These are phyloP conservation scores for Xanthoparmelia taractica DNA, from an alignment of 495 filamentous ascomycete genomes.

Conservation along the genomic window DNA sequence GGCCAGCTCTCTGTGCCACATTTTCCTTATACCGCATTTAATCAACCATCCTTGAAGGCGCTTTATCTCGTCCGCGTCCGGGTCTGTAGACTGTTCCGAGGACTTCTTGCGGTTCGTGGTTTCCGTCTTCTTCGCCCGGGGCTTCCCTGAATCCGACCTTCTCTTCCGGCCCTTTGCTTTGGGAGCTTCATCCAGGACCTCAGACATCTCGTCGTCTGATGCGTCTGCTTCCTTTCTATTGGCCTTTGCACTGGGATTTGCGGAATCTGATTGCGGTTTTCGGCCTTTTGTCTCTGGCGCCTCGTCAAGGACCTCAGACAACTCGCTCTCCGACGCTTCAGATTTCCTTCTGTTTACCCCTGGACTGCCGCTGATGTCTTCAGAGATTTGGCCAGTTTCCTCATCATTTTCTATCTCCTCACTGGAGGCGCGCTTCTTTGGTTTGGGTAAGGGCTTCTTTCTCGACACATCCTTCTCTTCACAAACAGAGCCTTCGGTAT, in stretches of 20 bases:
- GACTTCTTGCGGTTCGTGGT: slow-evolving; percentile 30
- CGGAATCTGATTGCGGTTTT: slow-evolving; percentile 33
- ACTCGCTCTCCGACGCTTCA: slow-evolving; percentile 65
- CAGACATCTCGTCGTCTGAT: slow-evolving; percentile 38
- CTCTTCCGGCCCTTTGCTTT: slow-evolving; percentile 43
- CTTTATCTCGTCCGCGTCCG: slow-evolving; percentile 77
- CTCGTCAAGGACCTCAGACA: slow-evolving; percentile 74
- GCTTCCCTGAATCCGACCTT: slow-evolving; percentile 29
- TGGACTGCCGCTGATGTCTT: slow-evolving; percentile 7
- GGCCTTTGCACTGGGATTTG: slow-evolving; percentile 22
- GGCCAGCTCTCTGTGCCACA: slow-evolving; percentile 77
- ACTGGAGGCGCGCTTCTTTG: slow-evolving; percentile 6
- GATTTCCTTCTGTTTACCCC: slow-evolving; percentile 28
- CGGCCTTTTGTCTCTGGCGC: slow-evolving; percentile 49
- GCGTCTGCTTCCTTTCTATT: neutral
- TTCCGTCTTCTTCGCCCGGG: slow-evolving; percentile 26
- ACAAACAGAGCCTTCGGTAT: neutral
- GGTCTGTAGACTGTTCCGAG: slow-evolving; percentile 35
- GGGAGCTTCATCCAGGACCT: slow-evolving; percentile 63
- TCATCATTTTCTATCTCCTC: slow-evolving; percentile 5
- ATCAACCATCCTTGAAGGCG: slow-evolving; percentile 78
- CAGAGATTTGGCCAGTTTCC: neutral
- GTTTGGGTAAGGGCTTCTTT: neutral
- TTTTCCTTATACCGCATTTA: slow-evolving; percentile 90
- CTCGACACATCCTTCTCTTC: neutral